These are phyloP conservation scores for Podospora tetraspora DNA, from an alignment of 495 filamentous ascomycete genomes.

Conservation along the genomic window DNA sequence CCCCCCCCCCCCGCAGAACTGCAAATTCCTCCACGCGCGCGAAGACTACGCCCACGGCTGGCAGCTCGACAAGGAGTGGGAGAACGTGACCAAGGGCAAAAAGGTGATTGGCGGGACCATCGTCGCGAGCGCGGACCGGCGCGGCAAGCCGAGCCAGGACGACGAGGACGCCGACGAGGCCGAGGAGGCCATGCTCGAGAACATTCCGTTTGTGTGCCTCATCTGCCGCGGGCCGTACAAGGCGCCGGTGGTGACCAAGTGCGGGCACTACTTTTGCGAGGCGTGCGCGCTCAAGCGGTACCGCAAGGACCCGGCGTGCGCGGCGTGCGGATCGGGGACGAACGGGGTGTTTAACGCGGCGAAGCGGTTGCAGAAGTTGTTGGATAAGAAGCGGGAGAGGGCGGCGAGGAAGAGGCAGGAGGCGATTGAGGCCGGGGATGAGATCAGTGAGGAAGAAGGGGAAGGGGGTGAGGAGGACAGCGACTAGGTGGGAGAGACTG, in stretches of 20 bases:
- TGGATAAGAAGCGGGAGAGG: slow-evolving; percentile 77
- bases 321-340: slow-evolving; percentile 77
- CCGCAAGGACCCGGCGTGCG: slow-evolving; percentile 70
- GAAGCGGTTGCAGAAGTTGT: slow-evolving; percentile 70
- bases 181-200: slow-evolving; percentile 72
- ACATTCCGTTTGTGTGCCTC: slow-evolving; percentile 92
- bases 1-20: slow-evolving; percentile 45
- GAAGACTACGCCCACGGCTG: slow-evolving; percentile 91
- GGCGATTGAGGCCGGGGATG: slow-evolving; percentile 66
- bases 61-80: slow-evolving; percentile 94
- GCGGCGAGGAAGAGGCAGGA: slow-evolving; percentile 61
- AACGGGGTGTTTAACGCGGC: slow-evolving; percentile 86
- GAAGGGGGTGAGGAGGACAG: slow-evolving; percentile 20
- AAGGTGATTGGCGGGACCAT: slow-evolving; percentile 57
- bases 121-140: slow-evolving; percentile 54
- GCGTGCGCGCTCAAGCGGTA: slow-evolving; percentile 80
- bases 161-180: slow-evolving; percentile 41
- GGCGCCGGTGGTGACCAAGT: slow-evolving; percentile 79
- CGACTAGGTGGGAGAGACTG: background rate
- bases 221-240: slow-evolving; percentile 82
- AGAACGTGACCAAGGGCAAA: slow-evolving; percentile 72
- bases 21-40: slow-evolving; percentile 81
- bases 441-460: slow-evolving; percentile 61
- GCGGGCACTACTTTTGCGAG: slow-evolving; percentile 95
- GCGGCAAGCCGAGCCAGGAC: slow-evolving; percentile 33